phyloP scores from a whole-genome alignment of 2,329 filamentous ascomycete genomes.

The Beauveria rudraprayagi region DNA sequence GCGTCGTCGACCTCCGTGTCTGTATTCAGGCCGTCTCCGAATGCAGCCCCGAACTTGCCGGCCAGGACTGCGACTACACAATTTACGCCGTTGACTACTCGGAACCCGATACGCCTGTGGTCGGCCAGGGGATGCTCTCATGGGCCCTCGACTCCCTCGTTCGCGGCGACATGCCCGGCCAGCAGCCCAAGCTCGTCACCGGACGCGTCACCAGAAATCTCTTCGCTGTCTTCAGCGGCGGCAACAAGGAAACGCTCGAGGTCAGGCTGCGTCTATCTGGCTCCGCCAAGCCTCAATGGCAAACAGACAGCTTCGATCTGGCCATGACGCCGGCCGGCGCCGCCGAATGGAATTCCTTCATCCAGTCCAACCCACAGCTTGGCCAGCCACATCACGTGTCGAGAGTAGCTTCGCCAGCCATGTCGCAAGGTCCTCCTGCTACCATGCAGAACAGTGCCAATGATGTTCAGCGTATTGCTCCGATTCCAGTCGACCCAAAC shows the following conservation, averaged over 20 bases:
- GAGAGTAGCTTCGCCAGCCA: constrained; percentile 29
- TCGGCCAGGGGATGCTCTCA: constrained; percentile 92
- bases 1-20: constrained; percentile 76
- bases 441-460: constrained; percentile 15
- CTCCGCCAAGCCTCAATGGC: constrained; percentile 50
- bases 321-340: constrained; percentile 50
- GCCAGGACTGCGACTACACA: constrained; percentile 75
- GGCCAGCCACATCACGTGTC: constrained; percentile 28
- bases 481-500: constrained; percentile 23
- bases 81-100: constrained; percentile 96
- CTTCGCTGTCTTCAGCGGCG: constrained; percentile 74
- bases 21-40: constrained; percentile 75
- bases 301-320: constrained; percentile 19
- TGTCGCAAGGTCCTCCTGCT: constrained; percentile 24
- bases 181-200: constrained; percentile 68
- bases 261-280: constrained; percentile 83
- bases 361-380: constrained; percentile 60
- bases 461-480: constrained; percentile 28
- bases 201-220: constrained; percentile 84
- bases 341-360: constrained; percentile 69
- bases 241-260: constrained; percentile 80
- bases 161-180: constrained; percentile 30
- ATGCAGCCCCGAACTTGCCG: constrained; percentile 73
- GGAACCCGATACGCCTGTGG: constrained; percentile 84
- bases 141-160: constrained; percentile 54